Evolutionary conservation across 768 basidiomycete species (phyloP), one percentile per base, ranked within the genome.

Genomic region (Kondoa malvinella): DNA sequence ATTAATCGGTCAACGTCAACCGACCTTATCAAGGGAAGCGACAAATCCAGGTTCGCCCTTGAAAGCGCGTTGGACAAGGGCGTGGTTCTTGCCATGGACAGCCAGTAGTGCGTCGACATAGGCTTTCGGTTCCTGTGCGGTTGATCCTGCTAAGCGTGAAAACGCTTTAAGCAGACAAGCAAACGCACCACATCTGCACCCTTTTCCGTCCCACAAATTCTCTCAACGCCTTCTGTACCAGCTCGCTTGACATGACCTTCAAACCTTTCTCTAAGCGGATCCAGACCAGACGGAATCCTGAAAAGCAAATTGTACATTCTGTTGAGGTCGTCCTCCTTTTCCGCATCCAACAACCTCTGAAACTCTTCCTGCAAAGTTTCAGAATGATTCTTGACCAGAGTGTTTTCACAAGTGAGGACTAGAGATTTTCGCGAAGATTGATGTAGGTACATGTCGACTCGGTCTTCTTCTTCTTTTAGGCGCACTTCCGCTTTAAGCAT

Each of bases 181-280:
- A 4, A 56, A 68, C 78, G 69, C 66, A 90, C 78, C 8, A 83
- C 78, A 17, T 87, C 84, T 1, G 82, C 81, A 25, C 77, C 78
- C 29, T 78, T 78, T 60, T 78, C 76, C 58, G 81, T 81, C 64
- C 83, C 79, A 12, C 80, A 80, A 30, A 86, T 76, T 75, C 86
- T 88, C 60, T 86, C 83, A 29, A 96, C 87, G 0, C 89, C 87
- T 30, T 83, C 83, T 68, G 89, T 77, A 31, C 94, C 94, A 16
- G 88, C 84, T 74, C 85, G 84, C 82, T 94, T 95, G 75, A 97
- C 94, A 77, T 95, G 92, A 72, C 88, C 86, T 78, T 92, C 92
- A 75, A 96, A 99, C 74, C 84, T 86, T 81, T 87, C 88, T 73
- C 90, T 83, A 66, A 96, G 78, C 0, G 91, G 92, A 73, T 94